A percentile compares a stretch with the other conserved stretches of the same genome.
Evolutionary conservation across 148 eudicot species (phyloP).

Genomic region (Gaultheria prostrata): DNA sequence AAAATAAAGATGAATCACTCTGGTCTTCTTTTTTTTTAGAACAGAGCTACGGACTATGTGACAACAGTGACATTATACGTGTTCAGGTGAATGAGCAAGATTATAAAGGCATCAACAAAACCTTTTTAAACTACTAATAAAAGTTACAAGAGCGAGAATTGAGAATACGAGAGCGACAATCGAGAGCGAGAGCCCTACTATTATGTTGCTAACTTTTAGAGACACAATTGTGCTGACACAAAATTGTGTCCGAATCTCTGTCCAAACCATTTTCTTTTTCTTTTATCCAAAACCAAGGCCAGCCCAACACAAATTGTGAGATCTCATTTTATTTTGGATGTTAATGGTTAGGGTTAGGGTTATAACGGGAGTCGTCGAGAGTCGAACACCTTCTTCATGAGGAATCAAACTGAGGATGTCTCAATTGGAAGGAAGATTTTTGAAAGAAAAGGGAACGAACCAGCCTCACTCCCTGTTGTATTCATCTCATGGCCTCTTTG

Average conservation of each 20-base stretch:
- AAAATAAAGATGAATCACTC: too few species aligned
- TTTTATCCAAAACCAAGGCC: constrained; percentile 30
- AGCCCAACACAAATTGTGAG: constrained; percentile 18
- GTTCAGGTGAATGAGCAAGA: background rate
- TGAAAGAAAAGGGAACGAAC: too few species aligned
- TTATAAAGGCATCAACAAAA: background rate
- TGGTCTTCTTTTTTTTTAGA: too few species aligned
- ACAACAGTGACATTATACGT: too few species aligned
- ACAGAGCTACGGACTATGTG: too few species aligned
- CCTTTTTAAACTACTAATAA: background rate
- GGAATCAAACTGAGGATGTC: too few species aligned
- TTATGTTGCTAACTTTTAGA: background rate
- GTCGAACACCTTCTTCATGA: too few species aligned
- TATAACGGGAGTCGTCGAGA: too few species aligned
- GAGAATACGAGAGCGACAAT: background rate
- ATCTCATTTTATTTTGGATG: background rate
- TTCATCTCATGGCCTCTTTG: background rate
- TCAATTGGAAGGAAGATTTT: too few species aligned
- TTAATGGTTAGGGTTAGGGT: too few species aligned
- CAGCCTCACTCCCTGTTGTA: too few species aligned
- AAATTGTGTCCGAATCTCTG: background rate
- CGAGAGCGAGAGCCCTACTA: background rate
- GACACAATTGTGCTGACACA: background rate
- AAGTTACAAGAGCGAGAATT: background rate
- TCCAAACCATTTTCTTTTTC: background rate